Percentiles rank a stretch among this genome's conserved stretches.
Evolutionary conservation across 2,329 filamentous ascomycete species (phyloP).

Genomic region (Sclerotinia borealis): DNA sequence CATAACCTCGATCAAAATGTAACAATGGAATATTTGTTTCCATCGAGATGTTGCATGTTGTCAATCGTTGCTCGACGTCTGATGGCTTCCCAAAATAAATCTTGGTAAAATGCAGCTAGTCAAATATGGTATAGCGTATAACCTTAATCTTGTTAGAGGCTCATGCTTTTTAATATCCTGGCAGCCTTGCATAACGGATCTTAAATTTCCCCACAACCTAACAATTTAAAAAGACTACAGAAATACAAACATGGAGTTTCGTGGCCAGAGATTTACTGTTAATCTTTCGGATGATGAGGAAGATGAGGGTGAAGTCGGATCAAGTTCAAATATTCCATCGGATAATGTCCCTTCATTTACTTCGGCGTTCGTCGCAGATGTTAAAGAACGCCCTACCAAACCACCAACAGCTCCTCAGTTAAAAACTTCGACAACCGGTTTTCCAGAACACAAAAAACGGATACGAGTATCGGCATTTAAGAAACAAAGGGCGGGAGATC

Average conservation of each 20-base stretch:
- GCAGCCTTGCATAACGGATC: slow-evolving; percentile 11
- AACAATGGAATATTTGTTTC: not conserved
- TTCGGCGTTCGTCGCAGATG: slow-evolving; percentile 57
- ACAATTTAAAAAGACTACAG: not conserved
- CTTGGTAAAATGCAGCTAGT: slow-evolving; percentile 9
- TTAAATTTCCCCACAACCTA: slow-evolving; percentile 11
- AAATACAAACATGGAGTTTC: slow-evolving; percentile 40
- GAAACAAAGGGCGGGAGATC: slow-evolving; percentile 45
- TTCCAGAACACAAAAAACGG: slow-evolving; percentile 83
- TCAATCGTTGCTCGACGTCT: slow-evolving; percentile 7
- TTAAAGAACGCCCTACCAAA: slow-evolving; percentile 68
- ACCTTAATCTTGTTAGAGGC: slow-evolving; percentile 10
- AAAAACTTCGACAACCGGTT: slow-evolving; percentile 58
- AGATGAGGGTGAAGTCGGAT: slow-evolving; percentile 37
- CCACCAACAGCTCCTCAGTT: slow-evolving; percentile 58
- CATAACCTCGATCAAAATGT: not conserved
- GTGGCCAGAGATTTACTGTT: slow-evolving; percentile 55
- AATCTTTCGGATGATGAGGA: slow-evolving; percentile 51
- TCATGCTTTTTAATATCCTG: not conserved
- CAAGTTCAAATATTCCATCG: slow-evolving; percentile 21
- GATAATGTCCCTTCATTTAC: slow-evolving; percentile 27
- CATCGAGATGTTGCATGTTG: not conserved
- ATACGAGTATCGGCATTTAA: slow-evolving; percentile 72
- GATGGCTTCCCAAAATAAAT: slow-evolving; percentile 10
- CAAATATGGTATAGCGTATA: not conserved